Conservation (phyloP, 352 stramenopile genomes). For the Pythium sp. region DNA sequence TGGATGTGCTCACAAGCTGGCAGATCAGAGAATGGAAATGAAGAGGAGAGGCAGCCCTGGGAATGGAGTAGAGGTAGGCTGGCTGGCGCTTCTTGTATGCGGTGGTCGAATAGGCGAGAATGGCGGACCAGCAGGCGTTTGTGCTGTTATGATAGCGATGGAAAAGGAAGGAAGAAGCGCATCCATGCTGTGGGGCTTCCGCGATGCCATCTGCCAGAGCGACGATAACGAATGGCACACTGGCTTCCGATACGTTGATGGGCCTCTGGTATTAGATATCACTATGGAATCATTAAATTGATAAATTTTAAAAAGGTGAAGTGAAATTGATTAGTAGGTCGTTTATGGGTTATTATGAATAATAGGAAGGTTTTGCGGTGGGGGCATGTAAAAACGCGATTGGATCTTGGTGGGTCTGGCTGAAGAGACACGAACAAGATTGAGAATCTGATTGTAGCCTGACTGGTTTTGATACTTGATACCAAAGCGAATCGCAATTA, state of each 20-base stretch:
- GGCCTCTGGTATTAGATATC: not conserved
- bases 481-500: not conserved
- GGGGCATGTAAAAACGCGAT: not conserved
- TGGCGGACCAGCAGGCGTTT: not conserved
- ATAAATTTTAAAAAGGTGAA: not conserved
- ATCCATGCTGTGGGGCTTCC: not conserved
- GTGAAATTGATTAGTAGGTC: not conserved
- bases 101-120: not conserved
- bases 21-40: slow-evolving; percentile 4
- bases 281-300: not conserved
- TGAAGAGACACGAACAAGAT: slow-evolving; percentile 11
- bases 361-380: not conserved
- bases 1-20: not conserved
- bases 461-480: not conserved
- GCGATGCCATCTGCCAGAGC: not conserved
- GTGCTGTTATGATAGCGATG: not conserved
- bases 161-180: not conserved
- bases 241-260: not conserved
- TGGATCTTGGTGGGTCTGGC: not conserved
- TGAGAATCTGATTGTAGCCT: not conserved
- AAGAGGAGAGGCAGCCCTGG: not conserved
- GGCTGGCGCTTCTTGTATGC: not conserved
- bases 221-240: not conserved
- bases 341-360: not conserved
- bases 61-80: too few relatives aligned